Evolutionary conservation across 108 stramenopile genomes (phyloP).

Genomic region (Skeletonema potamos): DNA sequence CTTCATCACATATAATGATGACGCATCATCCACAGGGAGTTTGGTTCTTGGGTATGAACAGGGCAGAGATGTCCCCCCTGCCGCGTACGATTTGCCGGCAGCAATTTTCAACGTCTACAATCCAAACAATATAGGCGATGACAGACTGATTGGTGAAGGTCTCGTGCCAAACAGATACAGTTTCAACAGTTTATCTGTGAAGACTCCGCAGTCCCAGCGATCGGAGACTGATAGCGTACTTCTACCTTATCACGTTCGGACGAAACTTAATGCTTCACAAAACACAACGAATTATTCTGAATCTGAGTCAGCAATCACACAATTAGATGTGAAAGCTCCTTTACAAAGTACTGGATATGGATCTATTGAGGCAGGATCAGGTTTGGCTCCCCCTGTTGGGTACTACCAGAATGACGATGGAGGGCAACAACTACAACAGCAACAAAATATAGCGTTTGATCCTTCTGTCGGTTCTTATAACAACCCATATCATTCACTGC

Average conservation of each 20-base stretch:
- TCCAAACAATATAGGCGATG: background rate
- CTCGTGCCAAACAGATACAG: background rate
- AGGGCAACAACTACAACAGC: background rate
- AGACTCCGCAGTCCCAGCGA: background rate
- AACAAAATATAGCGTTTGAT: background rate
- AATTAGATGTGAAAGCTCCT: background rate
- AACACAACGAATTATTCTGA: background rate
- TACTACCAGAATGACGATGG: background rate
- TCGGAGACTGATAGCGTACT: background rate
- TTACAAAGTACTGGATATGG: constrained; percentile 2
- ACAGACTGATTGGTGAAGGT: background rate
- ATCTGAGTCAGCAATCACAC: background rate
- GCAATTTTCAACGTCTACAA: constrained; percentile 15
- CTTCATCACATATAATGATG: constrained; percentile 30
- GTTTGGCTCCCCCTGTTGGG: background rate
- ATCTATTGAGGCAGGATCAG: constrained; percentile 9
- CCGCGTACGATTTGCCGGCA: constrained; percentile 20
- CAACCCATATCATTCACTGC: background rate
- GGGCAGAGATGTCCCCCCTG: constrained; percentile 15
- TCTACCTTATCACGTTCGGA: background rate
- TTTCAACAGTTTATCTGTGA: background rate
- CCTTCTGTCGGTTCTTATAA: constrained; percentile 3
- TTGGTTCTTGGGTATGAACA: constrained; percentile 23
- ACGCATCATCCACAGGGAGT: constrained; percentile 29
- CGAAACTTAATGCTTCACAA: background rate